These are phyloP conservation scores for Macrolepiota fuliginosa DNA, from an alignment of 768 basidiomycete genomes.

Conservation along the genomic window DNA sequence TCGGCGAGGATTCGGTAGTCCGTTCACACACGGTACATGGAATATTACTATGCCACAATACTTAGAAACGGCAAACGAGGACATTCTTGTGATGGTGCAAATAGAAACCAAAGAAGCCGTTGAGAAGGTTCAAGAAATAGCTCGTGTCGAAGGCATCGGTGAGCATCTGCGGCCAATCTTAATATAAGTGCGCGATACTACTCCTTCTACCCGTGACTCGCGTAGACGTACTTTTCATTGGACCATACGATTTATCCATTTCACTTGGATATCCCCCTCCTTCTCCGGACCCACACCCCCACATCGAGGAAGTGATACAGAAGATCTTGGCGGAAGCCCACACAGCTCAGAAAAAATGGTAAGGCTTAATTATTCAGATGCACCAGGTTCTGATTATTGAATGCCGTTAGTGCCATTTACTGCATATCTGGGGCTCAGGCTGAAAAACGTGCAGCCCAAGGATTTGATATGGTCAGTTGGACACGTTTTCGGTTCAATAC, in stretches of 20 bases:
- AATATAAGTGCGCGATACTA: constrained; percentile 16
- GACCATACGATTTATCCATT: constrained; percentile 68
- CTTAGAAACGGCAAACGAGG: constrained; percentile 51
- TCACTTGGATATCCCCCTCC: constrained; percentile 59
- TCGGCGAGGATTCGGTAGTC: constrained; percentile 62
- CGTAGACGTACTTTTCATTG: constrained; percentile 52
- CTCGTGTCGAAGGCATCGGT: constrained; percentile 62
- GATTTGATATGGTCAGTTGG: constrained; percentile 26
- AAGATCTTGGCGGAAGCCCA: constrained; percentile 49
- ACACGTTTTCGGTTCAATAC: background rate
- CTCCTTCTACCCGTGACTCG: constrained; percentile 15
- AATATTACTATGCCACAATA: constrained; percentile 51
- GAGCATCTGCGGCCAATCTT: constrained; percentile 16
- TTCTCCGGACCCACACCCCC: constrained; percentile 61
- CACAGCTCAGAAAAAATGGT: constrained; percentile 65
- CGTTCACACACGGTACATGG: constrained; percentile 61
- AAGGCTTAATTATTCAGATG: constrained; percentile 4
- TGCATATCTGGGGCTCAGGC: constrained; percentile 26
- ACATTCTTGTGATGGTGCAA: constrained; percentile 58
- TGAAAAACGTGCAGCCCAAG: constrained; percentile 22
- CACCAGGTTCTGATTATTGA: background rate
- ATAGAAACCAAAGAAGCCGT: constrained; percentile 65
- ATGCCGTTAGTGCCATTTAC: constrained; percentile 22
- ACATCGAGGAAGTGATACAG: constrained; percentile 60
- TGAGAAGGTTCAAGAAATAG: constrained; percentile 57